Base-by-base conservation (phyloP, 768 basidiomycete genomes). In the Filobasidium wieringae region DNA sequence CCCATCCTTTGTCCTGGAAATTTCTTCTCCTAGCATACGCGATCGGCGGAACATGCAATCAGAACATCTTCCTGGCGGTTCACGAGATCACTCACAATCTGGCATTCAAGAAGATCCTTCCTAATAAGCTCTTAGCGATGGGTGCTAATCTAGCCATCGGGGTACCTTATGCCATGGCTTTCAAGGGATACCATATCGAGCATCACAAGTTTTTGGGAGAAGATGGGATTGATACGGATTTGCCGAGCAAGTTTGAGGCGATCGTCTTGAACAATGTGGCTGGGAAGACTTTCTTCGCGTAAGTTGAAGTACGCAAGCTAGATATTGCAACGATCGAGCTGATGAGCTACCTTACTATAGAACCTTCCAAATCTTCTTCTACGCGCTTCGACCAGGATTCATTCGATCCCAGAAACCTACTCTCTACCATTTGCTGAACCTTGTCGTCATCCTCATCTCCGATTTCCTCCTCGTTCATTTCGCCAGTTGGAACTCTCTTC, bases 1-100 rank as follows among this genome's bases (percentile, higher is more conserved):
- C 81, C 3, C 79, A 80, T 29, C 83, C 88, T 0, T 72, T 84
- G 50, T 89, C 87, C 2, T 80, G 79, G 22, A 66, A 77, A 49
- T 96, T 95, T 75, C 68, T 96, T 57, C 62, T 84, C 58, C 77
- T 78, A 12, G 89, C 93, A 0, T 97, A 96, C 70, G 78, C 75
- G 14, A 79, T 97, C 50, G 95, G 95, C 1, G 95, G 90, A 2
- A 96, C 93, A 0, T 85, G 86, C 7, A 99, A 97, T 75, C 95
- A 99, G 72, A 99, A 97, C 72, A 80, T 93, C 36, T 99, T 99
- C 75, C 81, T 99, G 49, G 90, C 95, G 40, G 95, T 99, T 54
- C 95, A 99, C 70, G 95, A 99, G 70, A 95, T 99, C 61, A 95
- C 92, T 1, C 95, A 99, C 73, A 97, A 96, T 71, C 80, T 99